Evolutionary conservation across 352 stramenopile genomes (phyloP).

Genomic region (Globisporangium rhizosaccharum): DNA sequence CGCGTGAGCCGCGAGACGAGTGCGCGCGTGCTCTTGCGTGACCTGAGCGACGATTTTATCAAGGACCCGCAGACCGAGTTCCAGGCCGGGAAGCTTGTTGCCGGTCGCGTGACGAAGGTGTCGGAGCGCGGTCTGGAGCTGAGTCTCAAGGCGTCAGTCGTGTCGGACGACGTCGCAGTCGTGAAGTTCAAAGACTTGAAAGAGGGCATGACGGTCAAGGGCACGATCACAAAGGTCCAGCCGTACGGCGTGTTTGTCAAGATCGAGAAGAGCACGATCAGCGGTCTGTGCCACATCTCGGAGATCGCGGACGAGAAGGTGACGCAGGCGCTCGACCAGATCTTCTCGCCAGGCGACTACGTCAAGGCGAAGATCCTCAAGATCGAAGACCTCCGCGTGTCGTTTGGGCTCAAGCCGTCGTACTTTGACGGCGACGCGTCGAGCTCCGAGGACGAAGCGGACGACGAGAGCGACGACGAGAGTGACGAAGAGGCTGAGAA

Average conservation of each 20-base stretch:
- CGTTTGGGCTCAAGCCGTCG: slow-evolving; percentile 95
- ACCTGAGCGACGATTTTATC: slow-evolving; percentile 94
- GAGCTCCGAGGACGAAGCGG: slow-evolving; percentile 67
- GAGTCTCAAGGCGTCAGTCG: slow-evolving; percentile 91
- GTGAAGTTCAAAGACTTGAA: slow-evolving; percentile 89
- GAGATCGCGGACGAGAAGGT: slow-evolving; percentile 94
- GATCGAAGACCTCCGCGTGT: slow-evolving; percentile 89
- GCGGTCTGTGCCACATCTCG: slow-evolving; percentile 94
- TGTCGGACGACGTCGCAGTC: slow-evolving; percentile 84
- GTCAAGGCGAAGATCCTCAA: slow-evolving; percentile 97
- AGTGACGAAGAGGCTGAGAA: slow-evolving; percentile 11
- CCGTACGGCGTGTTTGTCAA: slow-evolving; percentile 95
- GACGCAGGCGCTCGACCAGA: slow-evolving; percentile 86
- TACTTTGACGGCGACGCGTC: slow-evolving; percentile 94
- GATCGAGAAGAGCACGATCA: slow-evolving; percentile 94
- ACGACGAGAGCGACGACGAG: slow-evolving; percentile 19
- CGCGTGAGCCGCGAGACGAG: slow-evolving; percentile 84
- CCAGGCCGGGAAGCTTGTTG: slow-evolving; percentile 90
- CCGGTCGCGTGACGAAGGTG: slow-evolving; percentile 91
- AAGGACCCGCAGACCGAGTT: slow-evolving; percentile 89
- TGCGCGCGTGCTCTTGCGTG: slow-evolving; percentile 91
- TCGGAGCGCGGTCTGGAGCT: slow-evolving; percentile 85
- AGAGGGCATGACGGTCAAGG: slow-evolving; percentile 90
- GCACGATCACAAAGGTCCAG: slow-evolving; percentile 94
- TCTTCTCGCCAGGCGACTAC: slow-evolving; percentile 94